A percentile compares a stretch with the other conserved stretches of the same genome.
phyloP scores from a whole-genome alignment of 2,329 filamentous ascomycete species.

The Dothistroma pini region DNA sequence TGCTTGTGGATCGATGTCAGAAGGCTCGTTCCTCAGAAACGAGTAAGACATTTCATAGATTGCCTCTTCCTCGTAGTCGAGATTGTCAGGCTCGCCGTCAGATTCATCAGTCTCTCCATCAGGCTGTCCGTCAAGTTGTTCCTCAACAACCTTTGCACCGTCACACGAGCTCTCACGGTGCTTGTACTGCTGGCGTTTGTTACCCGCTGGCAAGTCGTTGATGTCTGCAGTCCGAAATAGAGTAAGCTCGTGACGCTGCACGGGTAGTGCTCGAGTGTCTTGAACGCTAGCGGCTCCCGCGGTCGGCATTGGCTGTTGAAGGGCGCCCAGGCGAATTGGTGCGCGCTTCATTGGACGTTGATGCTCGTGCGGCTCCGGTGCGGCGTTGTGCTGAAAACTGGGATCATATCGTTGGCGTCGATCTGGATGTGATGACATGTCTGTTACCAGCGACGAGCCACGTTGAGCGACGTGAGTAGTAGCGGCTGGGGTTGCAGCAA shows the following conservation, averaged over 20 bases:
- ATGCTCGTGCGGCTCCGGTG: background rate
- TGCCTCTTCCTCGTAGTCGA: conserved; percentile 29
- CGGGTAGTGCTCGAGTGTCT: background rate
- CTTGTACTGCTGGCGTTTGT: background rate
- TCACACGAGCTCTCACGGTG: background rate
- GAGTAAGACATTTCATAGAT: conserved; percentile 29
- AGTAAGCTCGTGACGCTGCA: background rate
- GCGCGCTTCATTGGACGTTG: background rate
- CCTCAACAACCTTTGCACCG: background rate
- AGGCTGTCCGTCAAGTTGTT: background rate
- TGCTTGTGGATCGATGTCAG: conserved; percentile 28
- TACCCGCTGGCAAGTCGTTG: background rate
- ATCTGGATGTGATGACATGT: background rate
- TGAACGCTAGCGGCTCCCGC: background rate
- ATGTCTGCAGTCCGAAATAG: background rate
- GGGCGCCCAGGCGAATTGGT: background rate
- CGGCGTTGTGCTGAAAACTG: background rate
- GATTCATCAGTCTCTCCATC: background rate
- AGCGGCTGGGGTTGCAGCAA: background rate
- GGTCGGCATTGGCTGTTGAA: background rate
- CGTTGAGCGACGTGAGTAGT: background rate
- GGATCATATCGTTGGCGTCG: background rate
- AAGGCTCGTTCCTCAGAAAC: conserved; percentile 27
- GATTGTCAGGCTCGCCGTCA: conserved; percentile 4
- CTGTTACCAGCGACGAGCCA: background rate